Evolutionary conservation across 2,329 filamentous ascomycete species (phyloP), one percentile per base, ranked within the genome.

Genomic region (Thielaviopsis musarum): DNA sequence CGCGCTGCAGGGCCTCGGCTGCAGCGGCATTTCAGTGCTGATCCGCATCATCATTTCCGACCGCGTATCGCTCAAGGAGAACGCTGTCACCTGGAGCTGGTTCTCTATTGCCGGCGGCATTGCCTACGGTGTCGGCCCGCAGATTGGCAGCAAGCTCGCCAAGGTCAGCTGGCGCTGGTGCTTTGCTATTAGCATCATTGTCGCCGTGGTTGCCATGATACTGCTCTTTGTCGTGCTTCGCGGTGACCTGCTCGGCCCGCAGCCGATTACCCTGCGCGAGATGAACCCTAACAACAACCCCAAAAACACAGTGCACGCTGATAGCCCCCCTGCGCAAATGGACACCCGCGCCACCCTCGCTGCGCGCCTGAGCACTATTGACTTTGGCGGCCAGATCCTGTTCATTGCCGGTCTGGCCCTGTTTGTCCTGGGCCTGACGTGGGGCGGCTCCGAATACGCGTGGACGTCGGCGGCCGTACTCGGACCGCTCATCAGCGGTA

Each of bases 1-100:
- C 52, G 81, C 76, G 0, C 68, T 87, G 1, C 82, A 86, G 66
- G 83, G 83, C 12, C 66, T 83, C 1, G 78, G 79, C 4, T 78
- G 79, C 34, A 79, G 82, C 0, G 84, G 83, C 0, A 72, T 86
- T 17, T 75, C 78, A 64, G 82, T 83, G 41, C 70, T 80, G 38
- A 78, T 82, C 30, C 77, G 79, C 52, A 78, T 81, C 6, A 76
- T 86, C n/a, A 71, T 87, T 13, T 79, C 83, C 0, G 83, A 86
- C 65, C 79, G 79, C 60, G 82, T 87, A 5, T 77, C 77, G 0
- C 68, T 84, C 9, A 70, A 75, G 53, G 82, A 85, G 62, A 83
- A 82, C 59, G 77, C 81, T 1, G 76, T 75, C 63, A 85, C 83
- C 64, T 83, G 78, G 71, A 78, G 79, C 1, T 69, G 81, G 7